Conservation (phyloP, 2,329 filamentous ascomycete genomes). For the Xylariomycetidae sp. region DNA sequence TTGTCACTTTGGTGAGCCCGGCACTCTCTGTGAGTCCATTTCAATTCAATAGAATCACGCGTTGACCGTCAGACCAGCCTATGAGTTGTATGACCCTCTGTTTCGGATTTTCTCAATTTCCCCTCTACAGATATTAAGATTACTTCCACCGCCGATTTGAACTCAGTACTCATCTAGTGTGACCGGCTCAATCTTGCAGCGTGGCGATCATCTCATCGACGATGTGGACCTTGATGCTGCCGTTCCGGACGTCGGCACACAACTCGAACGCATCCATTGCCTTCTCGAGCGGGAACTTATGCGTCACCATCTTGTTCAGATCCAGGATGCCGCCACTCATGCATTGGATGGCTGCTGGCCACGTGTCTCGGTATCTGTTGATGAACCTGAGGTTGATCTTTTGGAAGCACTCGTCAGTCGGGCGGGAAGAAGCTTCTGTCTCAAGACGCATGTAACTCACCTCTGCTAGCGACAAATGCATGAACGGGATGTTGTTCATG, state of each 20-base stretch:
- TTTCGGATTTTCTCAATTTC: too few relatives aligned
- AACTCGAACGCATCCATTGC: conserved; percentile 54
- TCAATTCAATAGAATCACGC: too few relatives aligned
- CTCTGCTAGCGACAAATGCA: conserved; percentile 60
- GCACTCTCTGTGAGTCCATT: too few relatives aligned
- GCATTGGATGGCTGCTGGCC: conserved; percentile 61
- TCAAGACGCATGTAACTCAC: conserved; percentile 28
- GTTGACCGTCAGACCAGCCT: too few relatives aligned
- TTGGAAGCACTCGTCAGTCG: conserved; percentile 1
- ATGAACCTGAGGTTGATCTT: conserved; percentile 66
- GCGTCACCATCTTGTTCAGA: conserved; percentile 58
- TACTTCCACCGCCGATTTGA: too few relatives aligned
- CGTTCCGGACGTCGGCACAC: conserved; percentile 45
- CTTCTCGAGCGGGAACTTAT: conserved; percentile 58
- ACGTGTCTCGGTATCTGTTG: conserved; percentile 66
- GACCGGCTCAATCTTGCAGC: conserved; percentile 10
- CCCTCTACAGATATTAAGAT: too few relatives aligned
- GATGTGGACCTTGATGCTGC: conserved; percentile 58
- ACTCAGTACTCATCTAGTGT: too few relatives aligned
- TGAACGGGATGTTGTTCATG: conserved; percentile 64
- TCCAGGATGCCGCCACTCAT: conserved; percentile 56
- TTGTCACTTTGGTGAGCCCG: too few relatives aligned
- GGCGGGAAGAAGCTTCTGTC: not conserved
- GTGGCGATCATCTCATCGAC: conserved; percentile 39
- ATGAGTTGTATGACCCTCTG: too few relatives aligned